Base-by-base conservation (phyloP, 208 protist species). In the Sergeia podlipaevii region DNA sequence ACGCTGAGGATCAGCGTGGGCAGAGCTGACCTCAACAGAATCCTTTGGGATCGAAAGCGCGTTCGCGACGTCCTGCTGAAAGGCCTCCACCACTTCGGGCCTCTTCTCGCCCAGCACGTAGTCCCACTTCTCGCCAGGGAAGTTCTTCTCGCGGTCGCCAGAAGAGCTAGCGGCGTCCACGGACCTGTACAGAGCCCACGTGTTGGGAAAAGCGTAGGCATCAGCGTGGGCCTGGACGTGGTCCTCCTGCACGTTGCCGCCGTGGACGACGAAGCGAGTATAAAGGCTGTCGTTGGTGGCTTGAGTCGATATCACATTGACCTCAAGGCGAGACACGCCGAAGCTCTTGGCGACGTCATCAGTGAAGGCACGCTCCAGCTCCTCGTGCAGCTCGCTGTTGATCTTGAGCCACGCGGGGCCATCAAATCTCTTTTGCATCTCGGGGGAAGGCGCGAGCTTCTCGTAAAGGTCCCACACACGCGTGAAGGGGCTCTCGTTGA, bases 381-480 rank as follows among this genome's bases (percentile, higher is more conserved):
- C 60, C 13, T 27, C 39, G 45, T 52, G 38, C 39, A 63, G 49
- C 47, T 52, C 46, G 2, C 50, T 57, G 26, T 60, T 48, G 2
- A 74, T 58, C 13, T 57, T 21, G 15, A 57, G 47, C 69, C 62
- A 76, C 30, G 48, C 49, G 17, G 47, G 53, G 8, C 65, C 65
- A 2, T 72, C 65, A 49, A 74, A 80, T n/a, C 23, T 42, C 58
- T 56, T 50, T 41, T 61, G 52, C 13, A 61, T 30, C 13, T n/a
- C 43, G 29, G 10, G 55, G 52, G 66, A 66, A 3, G 61, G 47
- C 4, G 73, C 53, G 2, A 62, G 37, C 13, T 44, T 45, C 60
- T 78, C 65, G 58, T 86, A 77, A 15, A 81, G 54, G 5, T 47
- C 61, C 78, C 74, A 82, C 24, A 79, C 55, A 27, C 53, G 53